These are phyloP conservation scores for Eucalyptus marginata DNA, from an alignment of 345 rosid genomes.

Conservation along the genomic window DNA sequence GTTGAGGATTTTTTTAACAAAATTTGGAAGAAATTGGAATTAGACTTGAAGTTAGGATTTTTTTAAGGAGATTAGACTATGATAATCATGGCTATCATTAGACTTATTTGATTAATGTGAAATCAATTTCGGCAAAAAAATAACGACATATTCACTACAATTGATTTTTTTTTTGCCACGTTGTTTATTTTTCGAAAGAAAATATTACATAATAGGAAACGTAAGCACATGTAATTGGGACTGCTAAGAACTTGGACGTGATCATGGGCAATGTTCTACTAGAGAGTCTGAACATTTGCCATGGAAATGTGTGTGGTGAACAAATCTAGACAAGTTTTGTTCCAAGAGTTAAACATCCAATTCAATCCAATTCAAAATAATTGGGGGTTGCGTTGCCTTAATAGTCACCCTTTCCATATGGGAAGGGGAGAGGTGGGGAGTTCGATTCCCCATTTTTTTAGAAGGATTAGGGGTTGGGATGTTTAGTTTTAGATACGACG, in stretches of 20 bases:
- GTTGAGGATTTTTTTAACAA: not conserved
- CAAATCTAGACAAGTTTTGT: not conserved
- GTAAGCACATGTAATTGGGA: not conserved
- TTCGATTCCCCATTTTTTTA: no score
- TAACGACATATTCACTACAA: not conserved
- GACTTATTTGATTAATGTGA: not conserved
- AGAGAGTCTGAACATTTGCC: not conserved
- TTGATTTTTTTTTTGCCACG: not conserved
- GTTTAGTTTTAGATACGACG: no score
- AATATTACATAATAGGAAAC: not conserved
- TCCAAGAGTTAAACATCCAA: not conserved
- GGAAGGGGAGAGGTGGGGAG: accelerated
- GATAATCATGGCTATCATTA: not conserved
- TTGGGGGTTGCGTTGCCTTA: no score
- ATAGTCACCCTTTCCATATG: no score
- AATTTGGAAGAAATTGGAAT: not conserved
- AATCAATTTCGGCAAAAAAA: not conserved
- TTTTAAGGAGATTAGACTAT: not conserved
- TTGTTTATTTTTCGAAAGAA: not conserved
- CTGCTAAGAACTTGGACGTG: not conserved
- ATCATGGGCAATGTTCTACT: not conserved
- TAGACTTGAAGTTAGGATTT: not conserved
- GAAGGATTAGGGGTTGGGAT: no score
- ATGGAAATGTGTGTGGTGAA: not conserved
- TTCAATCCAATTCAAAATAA: not conserved